Base-by-base conservation (phyloP, 306 rosid species). In the Prunus davidiana region DNA sequence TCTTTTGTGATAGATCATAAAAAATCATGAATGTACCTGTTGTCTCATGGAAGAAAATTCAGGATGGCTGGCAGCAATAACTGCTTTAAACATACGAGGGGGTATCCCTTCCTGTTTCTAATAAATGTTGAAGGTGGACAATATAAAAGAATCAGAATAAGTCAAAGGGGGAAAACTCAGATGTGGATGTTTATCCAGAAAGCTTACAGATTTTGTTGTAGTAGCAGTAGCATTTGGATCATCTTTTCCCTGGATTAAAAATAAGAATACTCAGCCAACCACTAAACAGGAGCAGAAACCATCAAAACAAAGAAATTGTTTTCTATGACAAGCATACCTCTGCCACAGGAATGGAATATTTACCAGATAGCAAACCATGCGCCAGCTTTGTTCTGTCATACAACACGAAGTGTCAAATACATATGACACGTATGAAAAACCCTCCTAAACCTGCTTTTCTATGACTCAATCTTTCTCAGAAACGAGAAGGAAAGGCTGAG, bases 11-110 rank as follows among this genome's bases (percentile, higher is more conserved):
- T 64, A 72, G 5, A 52, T 56, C 49, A 10, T 19, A 75, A 64
- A 71, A 81, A 72, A 75, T 69, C 61, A 52, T 72, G 65, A 62
- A 76, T 34, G 63, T 84, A 92, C 99, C 99, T 95, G 99, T 81
- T 95, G 99, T 69, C 97, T 86, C 88, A 86, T 84, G 69, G 99
- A 81, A 51, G 99, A 92, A 87, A 95, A 95, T 81, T 95, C 99
- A 47, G 99, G 97, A 86, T 95, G 99, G 79, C 93, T 89, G 54
- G 97, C 92, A 73, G 99, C 97, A 79, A 95, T 93, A 76, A 95
- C 86, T 24, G 97, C 75, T 85, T 95, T 95, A 86, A 96, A 92
- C 99, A 96, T 96, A 1, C 87, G 90, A 46, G 97, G 97, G 41
- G 87, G 92, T 85, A 93, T 89, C 58, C 98, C 97, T 86, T 88